A percentile compares a stretch with the other conserved stretches of the same genome.
Conservation (phyloP, 805 yeast species). For the Candida gorgasii region DNA sequence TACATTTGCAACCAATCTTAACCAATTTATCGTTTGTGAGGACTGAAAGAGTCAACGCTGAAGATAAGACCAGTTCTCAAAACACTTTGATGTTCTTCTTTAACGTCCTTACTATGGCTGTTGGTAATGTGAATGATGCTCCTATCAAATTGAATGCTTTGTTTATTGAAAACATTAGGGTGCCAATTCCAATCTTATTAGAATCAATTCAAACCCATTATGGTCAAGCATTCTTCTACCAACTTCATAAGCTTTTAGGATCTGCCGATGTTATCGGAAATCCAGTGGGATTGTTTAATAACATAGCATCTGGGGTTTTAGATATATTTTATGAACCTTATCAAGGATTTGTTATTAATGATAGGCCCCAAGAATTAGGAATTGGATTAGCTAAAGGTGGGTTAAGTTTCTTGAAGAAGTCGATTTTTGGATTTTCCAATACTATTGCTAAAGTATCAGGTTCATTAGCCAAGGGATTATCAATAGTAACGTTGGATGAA, state of each 20-base stretch:
- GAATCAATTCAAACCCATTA: conserved; percentile 81
- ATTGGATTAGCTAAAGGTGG: conserved; percentile 97
- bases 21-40: conserved; percentile 88
- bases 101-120: conserved; percentile 91
- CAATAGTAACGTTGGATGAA: conserved; percentile 86
- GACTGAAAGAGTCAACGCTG: conserved; percentile 73
- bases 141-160: conserved; percentile 88
- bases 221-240: conserved; percentile 88
- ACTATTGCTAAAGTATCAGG: conserved; percentile 92
- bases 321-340: conserved; percentile 97
- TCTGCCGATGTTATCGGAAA: conserved; percentile 96
- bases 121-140: conserved; percentile 96
- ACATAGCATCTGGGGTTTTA: conserved; percentile 90
- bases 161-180: conserved; percentile 84
- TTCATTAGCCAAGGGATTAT: conserved; percentile 88
- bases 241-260: conserved; percentile 88
- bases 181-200: conserved; percentile 71
- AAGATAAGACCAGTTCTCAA: conserved; percentile 56
- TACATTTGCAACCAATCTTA: conserved; percentile 90
- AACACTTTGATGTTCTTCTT: conserved; percentile 74
- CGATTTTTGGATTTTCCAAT: conserved; percentile 93
- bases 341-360: conserved; percentile 91
- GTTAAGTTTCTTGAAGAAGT: conserved; percentile 86
- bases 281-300: conserved; percentile 95
- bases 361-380: conserved; percentile 94